Conservation (phyloP, 352 stramenopile genomes). For the Globisporangium iwayamae region DNA sequence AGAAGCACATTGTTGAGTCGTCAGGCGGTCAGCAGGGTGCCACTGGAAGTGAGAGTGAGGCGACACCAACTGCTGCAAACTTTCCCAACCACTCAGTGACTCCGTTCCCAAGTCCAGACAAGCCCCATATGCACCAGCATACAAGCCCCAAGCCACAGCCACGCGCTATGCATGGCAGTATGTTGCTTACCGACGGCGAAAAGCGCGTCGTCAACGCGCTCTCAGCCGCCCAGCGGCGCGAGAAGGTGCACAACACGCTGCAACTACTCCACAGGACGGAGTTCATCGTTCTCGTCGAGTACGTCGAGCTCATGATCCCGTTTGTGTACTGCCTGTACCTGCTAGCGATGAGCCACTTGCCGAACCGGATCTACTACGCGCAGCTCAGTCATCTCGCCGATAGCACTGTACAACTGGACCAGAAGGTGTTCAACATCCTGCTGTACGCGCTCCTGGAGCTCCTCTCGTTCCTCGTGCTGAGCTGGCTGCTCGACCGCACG, state of each 20-base stretch:
- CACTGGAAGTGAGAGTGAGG: not conserved
- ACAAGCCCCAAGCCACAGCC: not conserved
- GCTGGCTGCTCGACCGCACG: conserved; percentile 18
- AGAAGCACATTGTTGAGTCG: not conserved
- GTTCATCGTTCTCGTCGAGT: conserved; percentile 22
- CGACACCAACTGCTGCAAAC: not conserved
- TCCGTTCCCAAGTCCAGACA: not conserved
- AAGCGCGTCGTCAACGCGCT: not conserved
- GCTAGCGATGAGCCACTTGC: conserved; percentile 5
- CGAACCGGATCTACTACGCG: conserved; percentile 7
- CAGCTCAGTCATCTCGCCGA: conserved; percentile 9
- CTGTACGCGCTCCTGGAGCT: conserved; percentile 36
- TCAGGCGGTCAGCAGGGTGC: not conserved
- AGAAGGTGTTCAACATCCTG: conserved; percentile 25
- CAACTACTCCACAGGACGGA: conserved; percentile 16
- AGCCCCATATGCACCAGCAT: not conserved
- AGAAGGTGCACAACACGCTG: conserved; percentile 1
- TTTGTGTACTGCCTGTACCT: conserved; percentile 16
- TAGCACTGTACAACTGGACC: conserved; percentile 8
- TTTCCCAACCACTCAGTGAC: not conserved
- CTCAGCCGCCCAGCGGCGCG: not conserved
- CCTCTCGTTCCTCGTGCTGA: conserved; percentile 31
- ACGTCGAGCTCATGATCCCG: conserved; percentile 22
- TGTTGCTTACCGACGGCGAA: not conserved
- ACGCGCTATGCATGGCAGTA: not conserved